These are phyloP conservation scores for Ogataea populi-albae DNA, from an alignment of 805 yeast genomes.

Conservation along the genomic window DNA sequence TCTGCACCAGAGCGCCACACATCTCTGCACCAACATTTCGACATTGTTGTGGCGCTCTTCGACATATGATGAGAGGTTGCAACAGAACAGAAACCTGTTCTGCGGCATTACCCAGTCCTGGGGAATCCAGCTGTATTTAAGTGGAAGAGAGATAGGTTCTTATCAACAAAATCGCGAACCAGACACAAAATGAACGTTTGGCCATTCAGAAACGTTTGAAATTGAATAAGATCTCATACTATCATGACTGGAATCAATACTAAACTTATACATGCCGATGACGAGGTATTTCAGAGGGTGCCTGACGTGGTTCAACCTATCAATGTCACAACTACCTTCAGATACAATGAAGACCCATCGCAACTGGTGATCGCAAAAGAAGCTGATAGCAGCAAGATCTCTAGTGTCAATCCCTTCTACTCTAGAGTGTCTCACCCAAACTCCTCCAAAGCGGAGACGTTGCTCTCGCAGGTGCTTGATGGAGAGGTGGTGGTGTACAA, in stretches of 20 bases:
- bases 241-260: conserved; percentile 56
- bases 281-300: conserved; percentile 47
- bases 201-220: no score
- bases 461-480: conserved; percentile 56
- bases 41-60: no score
- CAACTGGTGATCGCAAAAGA: conserved; percentile 47
- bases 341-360: conserved; percentile 59
- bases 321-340: conserved; percentile 75
- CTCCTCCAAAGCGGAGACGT: conserved; percentile 61
- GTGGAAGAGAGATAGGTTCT: no score
- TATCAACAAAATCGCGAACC: no score
- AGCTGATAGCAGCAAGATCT: conserved; percentile 17
- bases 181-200: no score
- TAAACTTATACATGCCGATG: conserved; percentile 69
- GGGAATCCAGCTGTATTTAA: no score
- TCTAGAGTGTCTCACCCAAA: conserved; percentile 78
- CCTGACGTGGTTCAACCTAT: conserved; percentile 77
- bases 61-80: no score
- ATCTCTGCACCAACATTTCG: no score
- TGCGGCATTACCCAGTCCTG: no score
- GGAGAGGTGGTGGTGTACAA: conserved; percentile 68
- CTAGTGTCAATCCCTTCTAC: conserved; percentile 44
- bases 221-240: no score
- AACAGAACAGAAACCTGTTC: no score
- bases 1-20: no score